Base-by-base conservation (phyloP, 805 yeast genomes). In the Tetrapisispora fleetii region DNA sequence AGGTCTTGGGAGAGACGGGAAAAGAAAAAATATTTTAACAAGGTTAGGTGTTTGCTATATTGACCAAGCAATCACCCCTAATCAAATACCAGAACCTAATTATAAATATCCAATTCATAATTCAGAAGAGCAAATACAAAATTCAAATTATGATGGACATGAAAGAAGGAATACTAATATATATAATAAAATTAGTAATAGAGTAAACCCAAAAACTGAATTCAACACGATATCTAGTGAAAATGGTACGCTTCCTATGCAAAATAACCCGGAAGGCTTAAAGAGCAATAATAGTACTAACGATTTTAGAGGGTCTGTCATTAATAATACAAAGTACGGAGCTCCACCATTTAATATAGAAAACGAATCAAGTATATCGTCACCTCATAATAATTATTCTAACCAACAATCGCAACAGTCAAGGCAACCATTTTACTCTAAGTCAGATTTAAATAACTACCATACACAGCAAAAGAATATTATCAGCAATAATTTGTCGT, bases 1-100 rank as follows among this genome's bases (percentile, higher is more conserved):
- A 18, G 65, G 65, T 14, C 51, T 62, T 6, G 67, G 65, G 1
- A 62, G 56, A 48, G 62, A 62, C 47, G 66, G 66, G 4, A 59
- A 55, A 45, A 54, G 67, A 48, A 63, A 57, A 51, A 64, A 63
- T 47, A 54, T 62, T 4, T 51, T 63, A 4, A 18, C 45, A 16
- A 22, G 32, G n/a, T 36, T 43, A 35, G 38, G 30, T 16, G 37
- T 43, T 2, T 43, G 45, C 33, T 22, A 43, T 22, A 35, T 36
- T 2, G 39, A 43, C 7, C 39, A 35, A 21, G 17, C 21, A 11
- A 35, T 35, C 18, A 36, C 21, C 13, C 32, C 39, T n/a, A n/a
- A 35, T 16, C 38, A 43, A 35, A 19, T 27, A 5, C 13, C 28
- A 18, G 36, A 35, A 11, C 27, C 21, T 14, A 43, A 35, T 22